A percentile compares a stretch with the other conserved stretches of the same genome.
phyloP scores from a whole-genome alignment of 805 yeast genomes.

The Candida qinlingensis region DNA sequence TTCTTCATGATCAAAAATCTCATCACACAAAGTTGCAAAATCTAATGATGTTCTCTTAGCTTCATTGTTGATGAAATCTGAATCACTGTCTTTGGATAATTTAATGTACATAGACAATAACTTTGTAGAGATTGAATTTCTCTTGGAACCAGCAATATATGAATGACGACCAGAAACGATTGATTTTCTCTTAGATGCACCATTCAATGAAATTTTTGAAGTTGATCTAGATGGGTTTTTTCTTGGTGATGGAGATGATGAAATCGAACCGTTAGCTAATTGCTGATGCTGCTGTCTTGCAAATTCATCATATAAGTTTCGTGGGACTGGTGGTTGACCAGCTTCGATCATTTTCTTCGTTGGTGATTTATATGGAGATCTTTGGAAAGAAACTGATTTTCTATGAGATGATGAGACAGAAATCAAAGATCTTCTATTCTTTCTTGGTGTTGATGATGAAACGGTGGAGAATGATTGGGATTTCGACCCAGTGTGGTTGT shows the following conservation, averaged over 20 bases:
- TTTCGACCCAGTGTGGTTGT: conserved; percentile 3
- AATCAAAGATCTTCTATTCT: conserved; percentile 37
- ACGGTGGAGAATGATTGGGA: conserved; percentile 8
- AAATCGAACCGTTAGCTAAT: background rate
- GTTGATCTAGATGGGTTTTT: conserved; percentile 1
- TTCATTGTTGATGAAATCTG: conserved; percentile 67
- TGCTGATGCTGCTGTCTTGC: conserved; percentile 11
- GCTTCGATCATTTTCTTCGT: conserved; percentile 23
- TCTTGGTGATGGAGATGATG: conserved; percentile 7
- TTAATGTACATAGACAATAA: conserved; percentile 70
- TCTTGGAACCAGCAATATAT: conserved; percentile 36
- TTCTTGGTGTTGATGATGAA: conserved; percentile 24
- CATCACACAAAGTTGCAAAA: conserved; percentile 73
- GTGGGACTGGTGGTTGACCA: conserved; percentile 21
- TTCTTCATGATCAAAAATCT: conserved; percentile 67
- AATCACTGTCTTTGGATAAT: conserved; percentile 52
- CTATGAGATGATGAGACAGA: conserved; percentile 45
- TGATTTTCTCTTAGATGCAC: conserved; percentile 20
- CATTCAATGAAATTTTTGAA: conserved; percentile 7
- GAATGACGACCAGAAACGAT: conserved; percentile 28
- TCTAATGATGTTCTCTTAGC: conserved; percentile 74
- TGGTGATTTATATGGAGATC: conserved; percentile 15
- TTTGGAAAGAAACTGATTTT: conserved; percentile 43
- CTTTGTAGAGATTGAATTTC: conserved; percentile 70
- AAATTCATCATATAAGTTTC: conserved; percentile 16